Percentiles rank a stretch among this genome's conserved stretches.
Conservation (phyloP, 371 early-diverging fungal genomes). For the Mortierella sp. region DNA sequence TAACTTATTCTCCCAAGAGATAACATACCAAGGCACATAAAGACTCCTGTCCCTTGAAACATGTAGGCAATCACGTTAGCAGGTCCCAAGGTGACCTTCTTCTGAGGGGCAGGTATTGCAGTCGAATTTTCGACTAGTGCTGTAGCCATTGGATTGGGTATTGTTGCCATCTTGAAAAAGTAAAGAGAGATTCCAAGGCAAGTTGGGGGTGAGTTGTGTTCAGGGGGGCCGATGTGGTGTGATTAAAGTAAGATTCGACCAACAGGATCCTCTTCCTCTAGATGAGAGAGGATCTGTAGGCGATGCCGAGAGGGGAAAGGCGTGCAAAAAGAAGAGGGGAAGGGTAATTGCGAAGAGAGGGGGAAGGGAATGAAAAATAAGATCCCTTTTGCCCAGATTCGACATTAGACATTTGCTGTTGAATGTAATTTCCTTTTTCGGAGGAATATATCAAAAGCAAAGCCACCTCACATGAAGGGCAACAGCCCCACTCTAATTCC, state of each 20-base stretch:
- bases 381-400: not conserved
- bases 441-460: not conserved
- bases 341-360: not conserved
- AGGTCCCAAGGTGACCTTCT: slow-evolving; percentile 48
- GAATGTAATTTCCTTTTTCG: slow-evolving; percentile 8
- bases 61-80: slow-evolving; percentile 53
- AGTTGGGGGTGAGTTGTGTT: not conserved
- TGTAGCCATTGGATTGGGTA: slow-evolving; percentile 31
- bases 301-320: not conserved
- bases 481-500: not conserved
- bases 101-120: slow-evolving; percentile 19
- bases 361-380: not conserved
- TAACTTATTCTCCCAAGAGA: not conserved
- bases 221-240: not conserved
- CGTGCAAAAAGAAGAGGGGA: not conserved
- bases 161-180: slow-evolving; percentile 30
- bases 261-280: slow-evolving; percentile 10
- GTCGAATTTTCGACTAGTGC: slow-evolving; percentile 30
- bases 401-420: not conserved
- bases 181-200: no score
- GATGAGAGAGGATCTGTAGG: slow-evolving; percentile 12
- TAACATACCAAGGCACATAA: slow-evolving; percentile 54
- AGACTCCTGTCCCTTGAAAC: slow-evolving; percentile 51
- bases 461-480: not conserved
- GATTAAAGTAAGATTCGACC: not conserved